A percentile compares a stretch with the other conserved stretches of the same genome.
These are phyloP conservation scores for Pyrenochaeta sp. DNA, from an alignment of 2,329 filamentous ascomycete species.

Conservation along the genomic window DNA sequence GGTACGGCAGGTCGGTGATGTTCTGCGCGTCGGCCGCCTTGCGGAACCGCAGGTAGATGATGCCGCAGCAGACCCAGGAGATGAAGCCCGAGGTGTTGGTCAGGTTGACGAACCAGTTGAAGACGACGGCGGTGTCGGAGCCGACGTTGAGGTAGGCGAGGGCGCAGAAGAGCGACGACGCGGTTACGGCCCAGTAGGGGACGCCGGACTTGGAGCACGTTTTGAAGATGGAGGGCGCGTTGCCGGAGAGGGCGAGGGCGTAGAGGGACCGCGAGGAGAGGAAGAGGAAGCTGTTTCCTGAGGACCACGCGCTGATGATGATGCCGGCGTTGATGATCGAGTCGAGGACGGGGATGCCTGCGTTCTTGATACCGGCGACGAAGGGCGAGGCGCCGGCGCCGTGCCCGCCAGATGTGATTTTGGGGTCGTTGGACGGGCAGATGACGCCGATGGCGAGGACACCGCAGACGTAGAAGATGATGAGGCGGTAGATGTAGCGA, in stretches of 20 bases:
- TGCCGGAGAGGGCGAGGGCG: conserved; percentile 66
- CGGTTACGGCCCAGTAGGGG: conserved; percentile 57
- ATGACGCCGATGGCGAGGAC: conserved; percentile 68
- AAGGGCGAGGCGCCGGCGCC: conserved; percentile 62
- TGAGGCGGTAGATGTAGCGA: conserved; percentile 68
- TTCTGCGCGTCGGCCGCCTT: conserved; percentile 64
- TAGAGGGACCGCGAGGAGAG: conserved; percentile 61
- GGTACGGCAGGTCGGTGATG: conserved; percentile 62
- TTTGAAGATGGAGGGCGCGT: conserved; percentile 69
- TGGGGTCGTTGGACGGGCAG: conserved; percentile 60
- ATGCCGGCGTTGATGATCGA: conserved; percentile 74
- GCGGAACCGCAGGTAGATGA: conserved; percentile 67
- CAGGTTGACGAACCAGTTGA: conserved; percentile 75
- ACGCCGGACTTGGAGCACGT: conserved; percentile 67
- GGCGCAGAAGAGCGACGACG: conserved; percentile 53
- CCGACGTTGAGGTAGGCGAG: conserved; percentile 60
- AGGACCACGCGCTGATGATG: conserved; percentile 68
- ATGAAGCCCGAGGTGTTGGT: conserved; percentile 65
- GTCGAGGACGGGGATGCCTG: conserved; percentile 64
- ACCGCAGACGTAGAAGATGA: conserved; percentile 67
- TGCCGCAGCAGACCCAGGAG: conserved; percentile 62
- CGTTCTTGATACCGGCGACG: conserved; percentile 58
- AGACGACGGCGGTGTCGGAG: conserved; percentile 56
- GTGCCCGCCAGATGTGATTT: conserved; percentile 60
- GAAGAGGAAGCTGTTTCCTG: conserved; percentile 64